Evolutionary conservation across 768 basidiomycete species (phyloP).

Genomic region (Hericium alpestre): DNA sequence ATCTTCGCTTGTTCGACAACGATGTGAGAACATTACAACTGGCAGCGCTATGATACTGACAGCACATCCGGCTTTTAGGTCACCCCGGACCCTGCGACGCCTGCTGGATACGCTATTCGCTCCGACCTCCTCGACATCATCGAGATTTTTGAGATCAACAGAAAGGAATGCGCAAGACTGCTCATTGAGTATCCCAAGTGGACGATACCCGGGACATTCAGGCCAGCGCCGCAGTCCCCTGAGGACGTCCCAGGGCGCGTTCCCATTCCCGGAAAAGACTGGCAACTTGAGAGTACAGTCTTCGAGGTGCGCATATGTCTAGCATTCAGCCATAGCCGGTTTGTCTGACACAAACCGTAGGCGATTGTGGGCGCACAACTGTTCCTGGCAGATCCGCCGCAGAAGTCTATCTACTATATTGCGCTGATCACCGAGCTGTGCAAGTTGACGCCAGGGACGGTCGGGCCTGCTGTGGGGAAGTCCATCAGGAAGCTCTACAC

Average conservation of each 20-base stretch:
- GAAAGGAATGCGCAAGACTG: slow-evolving; percentile 86
- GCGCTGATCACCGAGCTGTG: slow-evolving; percentile 87
- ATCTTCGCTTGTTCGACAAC: slow-evolving; percentile 55
- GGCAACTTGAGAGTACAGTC: slow-evolving; percentile 82
- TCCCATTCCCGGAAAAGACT: slow-evolving; percentile 47
- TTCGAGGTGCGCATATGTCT: slow-evolving; percentile 51
- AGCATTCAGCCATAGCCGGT: neutral
- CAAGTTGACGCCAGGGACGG: slow-evolving; percentile 84
- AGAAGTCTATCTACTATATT: slow-evolving; percentile 78
- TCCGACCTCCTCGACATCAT: slow-evolving; percentile 66
- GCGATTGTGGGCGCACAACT: slow-evolving; percentile 66
- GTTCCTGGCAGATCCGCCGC: slow-evolving; percentile 64
- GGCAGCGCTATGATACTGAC: neutral
- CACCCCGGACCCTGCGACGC: slow-evolving; percentile 63
- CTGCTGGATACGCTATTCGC: slow-evolving; percentile 72
- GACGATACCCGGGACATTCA: slow-evolving; percentile 77
- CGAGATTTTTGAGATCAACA: slow-evolving; percentile 88
- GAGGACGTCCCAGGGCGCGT: slow-evolving; percentile 34
- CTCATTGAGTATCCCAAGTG: slow-evolving; percentile 82
- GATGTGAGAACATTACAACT: slow-evolving; percentile 24
- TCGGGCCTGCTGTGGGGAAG: slow-evolving; percentile 94
- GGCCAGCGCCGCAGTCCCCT: slow-evolving; percentile 57
- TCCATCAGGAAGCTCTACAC: slow-evolving; percentile 82
- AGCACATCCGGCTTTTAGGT: slow-evolving; percentile 33
- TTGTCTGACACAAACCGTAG: slow-evolving; percentile 25